These are phyloP conservation scores for Pseudogymnoascus sp. DNA, from an alignment of 2,329 filamentous ascomycete genomes.

Conservation along the genomic window DNA sequence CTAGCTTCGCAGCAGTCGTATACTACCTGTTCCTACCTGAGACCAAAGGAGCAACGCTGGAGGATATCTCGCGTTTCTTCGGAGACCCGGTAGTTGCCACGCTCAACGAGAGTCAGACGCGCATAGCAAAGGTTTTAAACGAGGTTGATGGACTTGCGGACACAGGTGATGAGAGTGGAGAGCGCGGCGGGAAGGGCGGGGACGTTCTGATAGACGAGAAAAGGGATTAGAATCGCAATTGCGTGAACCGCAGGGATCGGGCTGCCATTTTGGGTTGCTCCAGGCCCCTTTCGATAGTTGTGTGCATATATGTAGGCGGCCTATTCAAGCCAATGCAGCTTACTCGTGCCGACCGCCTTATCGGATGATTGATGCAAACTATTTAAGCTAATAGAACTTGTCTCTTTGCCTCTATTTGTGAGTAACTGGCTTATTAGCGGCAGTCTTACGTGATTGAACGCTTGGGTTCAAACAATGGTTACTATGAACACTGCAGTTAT, in stretches of 20 bases:
- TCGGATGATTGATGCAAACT: neutral
- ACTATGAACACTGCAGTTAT: neutral
- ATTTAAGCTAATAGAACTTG: neutral
- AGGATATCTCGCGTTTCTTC: slow-evolving; percentile 10
- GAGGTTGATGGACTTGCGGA: slow-evolving; percentile 1
- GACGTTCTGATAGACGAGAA: neutral
- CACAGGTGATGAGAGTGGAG: neutral
- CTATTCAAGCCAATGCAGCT: neutral
- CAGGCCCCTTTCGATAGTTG: neutral
- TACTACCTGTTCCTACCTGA: slow-evolving; percentile 9
- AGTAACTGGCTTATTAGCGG: neutral
- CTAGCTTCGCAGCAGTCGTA: slow-evolving; percentile 5
- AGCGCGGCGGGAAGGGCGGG: neutral
- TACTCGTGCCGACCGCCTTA: neutral
- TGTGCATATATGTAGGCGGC: neutral
- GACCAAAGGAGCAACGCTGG: slow-evolving; percentile 8
- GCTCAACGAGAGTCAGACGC: slow-evolving; percentile 1
- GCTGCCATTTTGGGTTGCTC: neutral
- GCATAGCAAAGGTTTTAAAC: slow-evolving; percentile 8
- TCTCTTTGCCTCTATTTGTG: neutral
- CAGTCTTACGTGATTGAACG: neutral
- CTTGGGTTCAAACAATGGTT: neutral
- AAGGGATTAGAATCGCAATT: neutral
- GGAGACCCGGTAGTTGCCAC: slow-evolving; percentile 9
- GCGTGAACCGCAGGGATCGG: neutral